These are phyloP conservation scores for Wallemia ichthyophaga DNA, from an alignment of 1,284 basidiomycete genomes.

Conservation along the genomic window DNA sequence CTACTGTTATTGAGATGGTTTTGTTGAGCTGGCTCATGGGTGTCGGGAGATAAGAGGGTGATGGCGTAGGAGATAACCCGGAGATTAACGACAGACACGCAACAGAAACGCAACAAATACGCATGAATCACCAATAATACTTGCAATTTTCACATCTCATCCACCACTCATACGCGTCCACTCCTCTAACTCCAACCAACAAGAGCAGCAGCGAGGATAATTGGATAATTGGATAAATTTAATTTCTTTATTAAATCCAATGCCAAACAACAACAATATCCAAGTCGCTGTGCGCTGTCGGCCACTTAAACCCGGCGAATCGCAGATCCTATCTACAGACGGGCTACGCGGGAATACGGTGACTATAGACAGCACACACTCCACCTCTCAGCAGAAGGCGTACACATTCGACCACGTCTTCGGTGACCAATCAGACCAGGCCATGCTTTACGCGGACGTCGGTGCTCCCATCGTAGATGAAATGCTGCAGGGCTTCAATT, in stretches of 20 bases:
- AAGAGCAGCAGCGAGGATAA: too few relatives aligned
- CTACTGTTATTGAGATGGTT: neutral
- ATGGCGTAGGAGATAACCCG: too few relatives aligned
- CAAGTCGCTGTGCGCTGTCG: neutral
- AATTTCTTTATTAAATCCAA: too few relatives aligned
- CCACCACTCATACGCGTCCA: too few relatives aligned
- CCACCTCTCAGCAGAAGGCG: conserved; percentile 25
- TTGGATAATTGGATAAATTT: too few relatives aligned
- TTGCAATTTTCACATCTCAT: too few relatives aligned
- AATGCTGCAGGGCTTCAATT: conserved; percentile 83
- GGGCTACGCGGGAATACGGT: neutral
- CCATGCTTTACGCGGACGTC: conserved; percentile 75
- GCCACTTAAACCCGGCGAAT: neutral
- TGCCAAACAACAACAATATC: too few relatives aligned
- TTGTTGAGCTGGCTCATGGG: neutral
- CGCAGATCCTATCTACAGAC: neutral
- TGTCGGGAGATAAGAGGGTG: neutral
- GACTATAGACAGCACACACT: neutral
- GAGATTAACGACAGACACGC: too few relatives aligned
- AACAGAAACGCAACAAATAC: too few relatives aligned
- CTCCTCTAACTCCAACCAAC: too few relatives aligned
- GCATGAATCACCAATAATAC: too few relatives aligned
- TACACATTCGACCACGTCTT: conserved; percentile 83
- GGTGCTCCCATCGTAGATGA: conserved; percentile 77
- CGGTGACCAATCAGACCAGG: conserved; percentile 88